A percentile compares a stretch with the other conserved stretches of the same genome.
Conservation (phyloP, 768 basidiomycete genomes). For the Holtermannia corniformis region DNA sequence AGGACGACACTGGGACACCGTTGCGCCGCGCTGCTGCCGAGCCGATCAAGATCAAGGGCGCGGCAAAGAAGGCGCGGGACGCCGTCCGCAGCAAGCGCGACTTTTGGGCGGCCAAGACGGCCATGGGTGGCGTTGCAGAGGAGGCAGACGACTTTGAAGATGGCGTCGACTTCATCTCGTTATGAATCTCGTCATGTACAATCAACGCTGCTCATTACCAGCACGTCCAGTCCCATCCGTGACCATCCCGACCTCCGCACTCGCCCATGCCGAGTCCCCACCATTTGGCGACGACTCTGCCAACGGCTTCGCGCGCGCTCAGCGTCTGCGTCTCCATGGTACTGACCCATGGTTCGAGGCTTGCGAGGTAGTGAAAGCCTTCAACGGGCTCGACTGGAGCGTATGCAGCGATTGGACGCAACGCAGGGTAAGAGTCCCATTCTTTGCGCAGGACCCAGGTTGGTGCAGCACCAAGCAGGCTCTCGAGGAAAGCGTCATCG, state of each 20-base stretch:
- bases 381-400: constrained; percentile 67
- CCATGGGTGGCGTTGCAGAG: not conserved
- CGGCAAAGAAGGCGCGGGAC: not conserved
- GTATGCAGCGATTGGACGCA: constrained; percentile 58
- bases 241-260: constrained; percentile 48
- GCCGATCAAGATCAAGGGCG: not conserved
- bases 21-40: not conserved
- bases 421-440: constrained; percentile 42
- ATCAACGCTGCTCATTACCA: not conserved
- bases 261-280: constrained; percentile 66
- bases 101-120: not conserved
- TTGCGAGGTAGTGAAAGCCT: constrained; percentile 82
- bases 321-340: constrained; percentile 94
- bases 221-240: constrained; percentile 62
- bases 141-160: not conserved
- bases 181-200: not conserved
- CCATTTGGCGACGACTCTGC: constrained; percentile 63
- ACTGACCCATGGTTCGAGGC: constrained; percentile 70
- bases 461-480: constrained; percentile 53
- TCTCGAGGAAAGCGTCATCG: constrained; percentile 59
- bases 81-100: not conserved
- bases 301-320: constrained; percentile 71
- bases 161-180: not conserved
- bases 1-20: not conserved
- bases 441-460: constrained; percentile 80